phyloP scores from a whole-genome alignment of 1,284 basidiomycete genomes.

The Termitomyces sp. region DNA sequence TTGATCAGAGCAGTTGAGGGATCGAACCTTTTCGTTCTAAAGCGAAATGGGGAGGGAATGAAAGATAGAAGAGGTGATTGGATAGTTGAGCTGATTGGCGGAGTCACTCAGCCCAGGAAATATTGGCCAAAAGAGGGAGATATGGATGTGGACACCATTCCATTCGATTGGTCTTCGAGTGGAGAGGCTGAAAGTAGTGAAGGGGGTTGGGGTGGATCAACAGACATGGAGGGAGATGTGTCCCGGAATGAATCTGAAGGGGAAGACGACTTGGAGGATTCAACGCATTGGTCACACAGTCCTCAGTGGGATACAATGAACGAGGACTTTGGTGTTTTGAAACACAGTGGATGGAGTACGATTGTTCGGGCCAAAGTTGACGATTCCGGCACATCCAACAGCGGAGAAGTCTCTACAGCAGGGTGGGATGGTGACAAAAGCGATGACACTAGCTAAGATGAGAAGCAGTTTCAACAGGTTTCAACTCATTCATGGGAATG shows the following conservation, averaged over 20 bases:
- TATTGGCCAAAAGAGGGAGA: constrained; percentile 27
- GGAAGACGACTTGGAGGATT: constrained; percentile 25
- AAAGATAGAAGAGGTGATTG: constrained; percentile 31
- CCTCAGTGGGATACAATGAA: constrained; percentile 10
- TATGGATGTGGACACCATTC: constrained; percentile 34
- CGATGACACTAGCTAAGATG: constrained; percentile 26
- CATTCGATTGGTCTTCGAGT: constrained; percentile 39
- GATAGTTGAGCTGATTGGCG: constrained; percentile 40
- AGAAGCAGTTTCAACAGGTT: not conserved
- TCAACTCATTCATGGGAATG: not conserved
- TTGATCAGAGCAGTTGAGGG: constrained; percentile 47
- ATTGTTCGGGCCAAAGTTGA: constrained; percentile 6
- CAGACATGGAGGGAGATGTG: constrained; percentile 35
- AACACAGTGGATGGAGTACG: constrained; percentile 5
- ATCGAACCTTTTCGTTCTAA: constrained; percentile 33
- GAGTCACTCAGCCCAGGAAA: constrained; percentile 23
- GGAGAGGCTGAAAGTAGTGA: constrained; percentile 27
- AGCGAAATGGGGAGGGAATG: constrained; percentile 31
- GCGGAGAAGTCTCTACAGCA: constrained; percentile 28
- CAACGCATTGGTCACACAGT: constrained; percentile 17
- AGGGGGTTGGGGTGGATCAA: constrained; percentile 30
- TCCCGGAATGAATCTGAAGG: constrained; percentile 34
- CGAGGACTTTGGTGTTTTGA: constrained; percentile 1
- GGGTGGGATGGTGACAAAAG: constrained; percentile 42
- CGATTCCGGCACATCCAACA: constrained; percentile 11